Evolutionary conservation across 768 basidiomycete genomes (phyloP).

Genomic region (Auricularia sp.): DNA sequence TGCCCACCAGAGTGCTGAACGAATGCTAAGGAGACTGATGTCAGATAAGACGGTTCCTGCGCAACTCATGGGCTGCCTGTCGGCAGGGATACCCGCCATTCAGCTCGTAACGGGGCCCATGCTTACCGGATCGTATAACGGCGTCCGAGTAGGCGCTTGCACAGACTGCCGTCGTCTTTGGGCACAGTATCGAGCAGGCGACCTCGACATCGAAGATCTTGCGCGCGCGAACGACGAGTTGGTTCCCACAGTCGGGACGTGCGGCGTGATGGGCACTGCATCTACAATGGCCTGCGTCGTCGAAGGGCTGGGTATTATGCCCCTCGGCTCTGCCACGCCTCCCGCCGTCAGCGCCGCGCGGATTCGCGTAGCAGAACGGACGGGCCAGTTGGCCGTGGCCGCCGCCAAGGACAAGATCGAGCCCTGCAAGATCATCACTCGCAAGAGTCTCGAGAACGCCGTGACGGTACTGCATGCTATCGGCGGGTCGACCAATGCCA

Average conservation of each 20-base stretch:
- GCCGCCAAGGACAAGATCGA: constrained; percentile 4
- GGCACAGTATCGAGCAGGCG: constrained; percentile 16
- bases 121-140: constrained; percentile 16
- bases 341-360: constrained; percentile 17
- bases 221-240: constrained; percentile 16
- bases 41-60: constrained; percentile 21
- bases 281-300: constrained; percentile 21
- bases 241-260: constrained; percentile 18
- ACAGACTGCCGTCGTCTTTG: constrained; percentile 20
- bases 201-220: constrained; percentile 19
- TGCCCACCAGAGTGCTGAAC: neutral
- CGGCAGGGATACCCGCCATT: constrained; percentile 16
- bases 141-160: constrained; percentile 17
- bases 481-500: constrained; percentile 14
- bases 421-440: constrained; percentile 6
- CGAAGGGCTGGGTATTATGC: constrained; percentile 18
- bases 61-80: constrained; percentile 19
- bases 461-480: constrained; percentile 13
- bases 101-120: constrained; percentile 19
- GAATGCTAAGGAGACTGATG: constrained; percentile 6
- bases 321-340: constrained; percentile 17
- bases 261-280: constrained; percentile 19
- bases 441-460: constrained; percentile 13
- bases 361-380: constrained; percentile 15
- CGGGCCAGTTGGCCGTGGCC: constrained; percentile 13